Evolutionary conservation across 2,329 filamentous ascomycete genomes (phyloP).

Genomic region (Colletotrichum cordylinicola): DNA sequence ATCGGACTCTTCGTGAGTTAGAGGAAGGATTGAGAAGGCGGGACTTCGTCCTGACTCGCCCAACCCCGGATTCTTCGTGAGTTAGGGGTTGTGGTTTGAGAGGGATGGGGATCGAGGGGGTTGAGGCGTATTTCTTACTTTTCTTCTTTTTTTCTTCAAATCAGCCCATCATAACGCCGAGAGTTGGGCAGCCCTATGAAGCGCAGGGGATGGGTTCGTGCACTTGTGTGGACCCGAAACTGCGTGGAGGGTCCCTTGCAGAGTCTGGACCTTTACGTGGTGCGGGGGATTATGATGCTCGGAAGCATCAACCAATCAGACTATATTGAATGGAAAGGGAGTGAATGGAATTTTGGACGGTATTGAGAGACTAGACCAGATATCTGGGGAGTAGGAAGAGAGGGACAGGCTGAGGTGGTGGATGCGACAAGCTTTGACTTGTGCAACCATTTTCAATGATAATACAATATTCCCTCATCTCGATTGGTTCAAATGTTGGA

Average conservation of each 20-base stretch:
- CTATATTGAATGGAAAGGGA: background rate
- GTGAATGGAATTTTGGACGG: background rate
- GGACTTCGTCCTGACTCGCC: background rate
- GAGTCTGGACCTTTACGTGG: slow-evolving; percentile 24
- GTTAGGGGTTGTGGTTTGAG: slow-evolving; percentile 1
- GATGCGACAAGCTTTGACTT: background rate
- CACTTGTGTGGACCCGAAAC: slow-evolving; percentile 5
- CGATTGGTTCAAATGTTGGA: background rate
- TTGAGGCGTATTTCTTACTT: background rate
- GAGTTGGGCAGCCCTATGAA: slow-evolving; percentile 36
- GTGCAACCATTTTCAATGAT: background rate
- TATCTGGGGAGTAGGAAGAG: background rate
- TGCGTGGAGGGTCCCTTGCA: slow-evolving; percentile 24
- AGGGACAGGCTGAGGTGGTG: background rate
- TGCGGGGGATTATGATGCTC: slow-evolving; percentile 19
- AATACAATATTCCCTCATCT: background rate
- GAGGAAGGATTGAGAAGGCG: slow-evolving; percentile 12
- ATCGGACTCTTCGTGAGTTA: slow-evolving; percentile 14
- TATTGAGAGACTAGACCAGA: background rate
- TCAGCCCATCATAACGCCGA: slow-evolving; percentile 40
- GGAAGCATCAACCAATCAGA: slow-evolving; percentile 27
- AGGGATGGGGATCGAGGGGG: background rate
- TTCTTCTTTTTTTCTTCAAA: slow-evolving; percentile 14
- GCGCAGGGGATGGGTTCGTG: slow-evolving; percentile 20
- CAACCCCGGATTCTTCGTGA: slow-evolving; percentile 8